Evolutionary conservation across 225 moss, liverwort and hornwort genomes (phyloP), one percentile per base, ranked within the genome.

Genomic region (Marchantia polymorpha): DNA sequence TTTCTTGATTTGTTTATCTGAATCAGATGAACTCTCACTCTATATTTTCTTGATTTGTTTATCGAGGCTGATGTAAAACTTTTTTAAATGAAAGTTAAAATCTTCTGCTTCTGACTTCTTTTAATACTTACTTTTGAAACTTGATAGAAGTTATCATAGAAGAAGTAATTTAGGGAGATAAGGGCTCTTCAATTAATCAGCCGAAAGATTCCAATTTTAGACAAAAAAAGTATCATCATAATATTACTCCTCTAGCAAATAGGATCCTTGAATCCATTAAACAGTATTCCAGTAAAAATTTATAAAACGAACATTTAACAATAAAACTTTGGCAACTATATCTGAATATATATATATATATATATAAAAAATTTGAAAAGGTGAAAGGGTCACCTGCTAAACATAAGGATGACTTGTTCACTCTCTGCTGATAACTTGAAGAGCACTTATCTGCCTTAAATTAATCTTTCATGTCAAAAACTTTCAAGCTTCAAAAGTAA

Each of bases 351-450:
- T 56, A 56, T 12, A 12, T 56, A 56, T 2, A 19, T 2, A 12
- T 12, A 12, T 56, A 12, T 12, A n/a, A n/a, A n/a, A n/a, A n/a
- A n/a, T n/a, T n/a, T n/a, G n/a, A n/a, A n/a, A n/a, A n/a, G n/a
- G n/a, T 56, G 13, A 12, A 56, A 8, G 29, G 72, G 17, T 81
- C 46, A 86, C 86, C 83, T 81, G 86, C 53, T 82, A 90, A 60
- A 86, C 89, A 29, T 87, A 83, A 10, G 82, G 73, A 81, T 85
- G 84, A 52, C 84, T 85, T 46, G 83, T 78, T 76, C 92, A 94
- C 39, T 94, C 96, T 79, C 91, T 94, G 89, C 81, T 94, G 92
- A 76, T 91, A 92, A 20, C 89, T 90, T 17, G 91, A 58, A 5
- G 94, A 87, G 56, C 96, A 94, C 91, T 96, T 76, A 4, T 87